Conservation (phyloP, 2,329 filamentous ascomycete species). For the Pseudocercospora ulei region DNA sequence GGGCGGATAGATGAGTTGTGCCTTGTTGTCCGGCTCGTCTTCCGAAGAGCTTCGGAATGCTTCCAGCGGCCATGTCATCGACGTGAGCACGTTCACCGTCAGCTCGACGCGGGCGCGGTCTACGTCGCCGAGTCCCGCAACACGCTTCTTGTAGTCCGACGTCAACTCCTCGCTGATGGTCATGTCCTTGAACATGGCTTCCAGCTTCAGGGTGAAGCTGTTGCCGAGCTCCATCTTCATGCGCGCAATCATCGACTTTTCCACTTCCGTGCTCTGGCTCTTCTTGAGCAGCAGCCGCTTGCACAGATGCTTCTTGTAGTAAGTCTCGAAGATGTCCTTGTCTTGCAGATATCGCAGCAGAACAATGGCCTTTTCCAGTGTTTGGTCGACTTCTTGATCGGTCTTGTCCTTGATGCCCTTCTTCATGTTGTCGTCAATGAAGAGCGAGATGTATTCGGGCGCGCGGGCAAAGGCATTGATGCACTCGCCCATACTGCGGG, state of each 20-base stretch:
- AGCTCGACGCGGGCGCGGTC: conserved; percentile 63
- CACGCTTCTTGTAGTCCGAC: conserved; percentile 62
- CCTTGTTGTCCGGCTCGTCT: conserved; percentile 43
- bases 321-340: conserved; percentile 89
- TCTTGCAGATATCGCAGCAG: conserved; percentile 81
- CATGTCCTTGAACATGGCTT: conserved; percentile 98
- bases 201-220: conserved; percentile 82
- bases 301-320: conserved; percentile 95
- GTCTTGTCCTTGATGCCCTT: conserved; percentile 88
- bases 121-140: conserved; percentile 48
- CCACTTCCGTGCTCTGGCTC: conserved; percentile 80
- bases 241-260: conserved; percentile 88
- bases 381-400: conserved; percentile 70
- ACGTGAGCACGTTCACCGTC: conserved; percentile 74
- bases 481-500: conserved; percentile 80
- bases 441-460: conserved; percentile 88
- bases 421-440: conserved; percentile 94
- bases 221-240: conserved; percentile 97
- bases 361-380: conserved; percentile 81
- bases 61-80: conserved; percentile 90
- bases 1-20: conserved; percentile 60
- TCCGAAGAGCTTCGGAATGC: conserved; percentile 58
- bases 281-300: conserved; percentile 79
- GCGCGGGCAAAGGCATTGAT: conserved; percentile 79
- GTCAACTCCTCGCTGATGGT: conserved; percentile 76